Conservation (phyloP, 257 asterid genomes). For the Capsicum baccatum region DNA sequence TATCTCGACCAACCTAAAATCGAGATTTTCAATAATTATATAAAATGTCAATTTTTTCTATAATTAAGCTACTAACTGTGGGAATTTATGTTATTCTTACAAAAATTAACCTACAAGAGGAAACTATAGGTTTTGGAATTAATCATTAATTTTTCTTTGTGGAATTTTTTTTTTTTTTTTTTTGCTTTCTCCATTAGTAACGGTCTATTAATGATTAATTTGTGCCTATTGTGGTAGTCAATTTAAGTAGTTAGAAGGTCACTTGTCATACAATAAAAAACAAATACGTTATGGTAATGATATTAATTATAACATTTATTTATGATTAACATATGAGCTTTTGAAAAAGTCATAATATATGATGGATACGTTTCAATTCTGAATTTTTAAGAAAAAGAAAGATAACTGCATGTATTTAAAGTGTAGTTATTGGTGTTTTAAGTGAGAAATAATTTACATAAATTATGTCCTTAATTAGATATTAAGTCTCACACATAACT, state of each 20-base stretch:
- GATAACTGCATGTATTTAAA: background rate
- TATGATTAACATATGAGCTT: background rate
- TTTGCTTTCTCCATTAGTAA: background rate
- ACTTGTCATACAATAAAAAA: slow-evolving; percentile 25
- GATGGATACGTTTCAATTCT: background rate
- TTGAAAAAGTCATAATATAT: background rate
- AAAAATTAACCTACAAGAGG: background rate
- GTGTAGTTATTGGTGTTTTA: background rate
- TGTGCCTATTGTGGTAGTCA: slow-evolving; percentile 27
- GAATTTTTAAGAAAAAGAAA: background rate
- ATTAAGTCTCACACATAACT: background rate
- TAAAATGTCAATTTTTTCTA: too few species aligned
- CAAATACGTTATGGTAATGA: background rate
- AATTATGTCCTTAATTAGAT: background rate
- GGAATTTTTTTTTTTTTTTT: slow-evolving; percentile 1
- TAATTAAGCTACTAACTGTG: too few species aligned
- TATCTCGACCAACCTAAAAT: too few species aligned
- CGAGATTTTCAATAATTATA: too few species aligned
- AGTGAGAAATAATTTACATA: background rate
- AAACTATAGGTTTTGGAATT: slow-evolving; percentile 8
- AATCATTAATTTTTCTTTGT: background rate
- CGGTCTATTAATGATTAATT: slow-evolving; percentile 22
- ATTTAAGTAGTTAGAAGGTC: slow-evolving; percentile 40
- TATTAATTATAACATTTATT: background rate
- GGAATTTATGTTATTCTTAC: too few species aligned